These are phyloP conservation scores for Marasmius oreades DNA, from an alignment of 1,284 basidiomycete species.

Conservation along the genomic window DNA sequence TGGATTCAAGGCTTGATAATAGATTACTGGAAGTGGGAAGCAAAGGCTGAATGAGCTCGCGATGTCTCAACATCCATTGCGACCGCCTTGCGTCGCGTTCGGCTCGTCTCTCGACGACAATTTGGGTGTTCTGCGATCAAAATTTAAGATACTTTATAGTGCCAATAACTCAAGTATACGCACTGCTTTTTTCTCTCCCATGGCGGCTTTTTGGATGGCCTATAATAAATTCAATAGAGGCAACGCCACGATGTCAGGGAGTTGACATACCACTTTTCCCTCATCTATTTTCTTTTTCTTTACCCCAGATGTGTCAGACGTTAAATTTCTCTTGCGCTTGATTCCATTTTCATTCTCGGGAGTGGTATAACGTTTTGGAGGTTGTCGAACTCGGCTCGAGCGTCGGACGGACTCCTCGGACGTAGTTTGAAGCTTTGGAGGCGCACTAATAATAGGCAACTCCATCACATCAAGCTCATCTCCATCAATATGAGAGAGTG, in stretches of 20 bases:
- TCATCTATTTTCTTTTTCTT: background rate
- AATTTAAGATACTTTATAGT: background rate
- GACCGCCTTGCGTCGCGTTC: conserved; percentile 33
- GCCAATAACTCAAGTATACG: conserved; percentile 9
- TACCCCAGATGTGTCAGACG: background rate
- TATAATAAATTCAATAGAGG: background rate
- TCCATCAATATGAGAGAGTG: background rate
- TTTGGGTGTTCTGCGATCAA: conserved; percentile 30
- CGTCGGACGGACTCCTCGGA: background rate
- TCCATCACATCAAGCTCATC: conserved; percentile 1
- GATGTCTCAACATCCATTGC: conserved; percentile 37
- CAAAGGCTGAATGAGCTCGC: conserved; percentile 37
- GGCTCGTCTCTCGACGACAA: conserved; percentile 28
- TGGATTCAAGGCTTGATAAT: conserved; percentile 28
- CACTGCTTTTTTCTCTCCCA: conserved; percentile 37
- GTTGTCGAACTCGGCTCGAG: background rate
- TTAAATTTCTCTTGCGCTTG: background rate
- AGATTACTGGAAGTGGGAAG: conserved; percentile 28
- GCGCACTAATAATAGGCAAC: background rate
- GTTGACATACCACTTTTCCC: background rate
- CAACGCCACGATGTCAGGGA: too few species aligned
- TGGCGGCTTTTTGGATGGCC: conserved; percentile 30
- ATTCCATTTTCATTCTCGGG: background rate
- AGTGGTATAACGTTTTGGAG: background rate
- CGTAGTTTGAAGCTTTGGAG: background rate